Base-by-base conservation (phyloP, 1,284 basidiomycete species). In the Ustilago shanxiensis region DNA sequence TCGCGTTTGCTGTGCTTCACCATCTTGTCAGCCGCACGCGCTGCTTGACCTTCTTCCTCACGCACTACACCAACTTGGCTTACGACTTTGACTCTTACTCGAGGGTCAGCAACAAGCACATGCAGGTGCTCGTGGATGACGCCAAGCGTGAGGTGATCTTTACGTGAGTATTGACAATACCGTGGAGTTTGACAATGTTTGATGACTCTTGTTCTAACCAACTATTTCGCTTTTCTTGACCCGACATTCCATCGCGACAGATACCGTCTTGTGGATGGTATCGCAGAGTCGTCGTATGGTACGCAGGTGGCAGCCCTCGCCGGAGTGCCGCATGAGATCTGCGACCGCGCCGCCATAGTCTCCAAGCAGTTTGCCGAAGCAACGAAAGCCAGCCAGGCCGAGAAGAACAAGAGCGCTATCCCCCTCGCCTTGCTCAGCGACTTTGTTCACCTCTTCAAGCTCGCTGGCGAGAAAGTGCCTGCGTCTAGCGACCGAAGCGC, bases 281-380 rank as follows among this genome's bases (percentile, higher is more conserved):
- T 92, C 44, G 95, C 95, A 1, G 91, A 92, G 64, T 94, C 93
- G 5, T 96, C 94, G 1, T 97, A 98, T 83, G 95, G 84, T 29
- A 86, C 83, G 4, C 81, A 86, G 58, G 84, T 86, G 29, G 84
- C 84, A 6, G 80, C 79, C 2, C 73, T 86, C 4, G 84, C 84
- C 2, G 84, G 84, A 10, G 81, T 86, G 33, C 84, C 83, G 14
- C 61, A 67, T 44, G 77, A 66, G 37, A 81, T 86, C 49, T 85
- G 83, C 67, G 76, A 80, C 26, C 79, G 84, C 22, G 84, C 84
- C n/a, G 72, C 77, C 4, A 59, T 39, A 2, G 79, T 86, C 28
- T 83, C 84, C 22, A 66, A 69, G 47, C 75, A 82, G 28, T 86
- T 86, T 50, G 72, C 77, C 24, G 73, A 77, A 41, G 74, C 75